phyloP scores from a whole-genome alignment of 805 yeast genomes.

The Spathaspora passalidarum region DNA sequence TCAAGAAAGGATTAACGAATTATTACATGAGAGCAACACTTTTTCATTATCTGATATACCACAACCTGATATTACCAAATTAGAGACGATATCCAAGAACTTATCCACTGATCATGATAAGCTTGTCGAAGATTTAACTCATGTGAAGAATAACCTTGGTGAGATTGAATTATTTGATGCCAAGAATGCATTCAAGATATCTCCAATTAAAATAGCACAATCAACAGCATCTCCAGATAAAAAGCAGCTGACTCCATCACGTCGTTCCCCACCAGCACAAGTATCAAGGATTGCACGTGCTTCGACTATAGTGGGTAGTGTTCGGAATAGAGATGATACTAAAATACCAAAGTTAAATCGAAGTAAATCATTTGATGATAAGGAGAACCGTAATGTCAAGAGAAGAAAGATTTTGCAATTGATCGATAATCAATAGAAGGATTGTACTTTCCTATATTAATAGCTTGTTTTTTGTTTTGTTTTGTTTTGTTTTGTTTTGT shows the following conservation, averaged over 20 bases:
- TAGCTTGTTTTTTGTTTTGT: no score
- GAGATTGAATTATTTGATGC: constrained; percentile 5
- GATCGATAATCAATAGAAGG: not conserved
- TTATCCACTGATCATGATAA: not conserved
- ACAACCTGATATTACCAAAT: constrained; percentile 2
- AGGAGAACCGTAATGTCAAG: not conserved
- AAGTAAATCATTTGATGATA: not conserved
- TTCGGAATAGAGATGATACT: not conserved
- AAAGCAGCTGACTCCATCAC: not conserved
- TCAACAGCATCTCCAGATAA: constrained; percentile 1
- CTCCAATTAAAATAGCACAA: not conserved
- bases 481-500: no score
- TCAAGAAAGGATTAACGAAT: not conserved
- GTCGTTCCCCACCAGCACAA: not conserved
- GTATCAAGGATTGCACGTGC: not conserved
- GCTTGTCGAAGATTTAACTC: not conserved
- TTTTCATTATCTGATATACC: not conserved
- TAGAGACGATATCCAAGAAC: not conserved
- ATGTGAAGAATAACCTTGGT: constrained; percentile 1
- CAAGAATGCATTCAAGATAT: constrained; percentile 5
- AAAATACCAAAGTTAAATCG: constrained; percentile 7
- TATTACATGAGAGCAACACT: not conserved
- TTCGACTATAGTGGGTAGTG: not conserved
- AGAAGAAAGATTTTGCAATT: constrained; percentile 6
- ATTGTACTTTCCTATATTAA: no score